These are phyloP conservation scores for Calocybe gambosa DNA, from an alignment of 1,284 basidiomycete species.

Conservation along the genomic window DNA sequence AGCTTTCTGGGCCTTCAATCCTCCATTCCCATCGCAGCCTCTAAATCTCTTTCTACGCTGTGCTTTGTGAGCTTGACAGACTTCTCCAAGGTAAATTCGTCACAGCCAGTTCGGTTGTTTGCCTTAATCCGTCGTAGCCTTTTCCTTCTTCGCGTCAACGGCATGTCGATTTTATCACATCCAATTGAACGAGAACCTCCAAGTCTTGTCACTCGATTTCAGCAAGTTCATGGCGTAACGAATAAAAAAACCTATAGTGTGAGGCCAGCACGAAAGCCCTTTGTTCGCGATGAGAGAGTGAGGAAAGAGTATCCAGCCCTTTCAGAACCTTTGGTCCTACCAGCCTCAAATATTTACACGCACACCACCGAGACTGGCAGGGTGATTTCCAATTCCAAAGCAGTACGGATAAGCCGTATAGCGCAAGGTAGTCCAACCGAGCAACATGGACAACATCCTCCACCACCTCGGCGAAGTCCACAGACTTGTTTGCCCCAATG, in stretches of 20 bases:
- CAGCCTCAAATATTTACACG: conserved; percentile 8
- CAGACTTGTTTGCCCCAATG: conserved; percentile 27
- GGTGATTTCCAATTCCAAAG: conserved; percentile 25
- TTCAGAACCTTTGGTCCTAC: conserved; percentile 20
- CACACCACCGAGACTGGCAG: conserved; percentile 23
- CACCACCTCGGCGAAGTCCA: conserved; percentile 25
- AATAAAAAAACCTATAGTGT: conserved; percentile 58
- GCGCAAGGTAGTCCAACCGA: conserved; percentile 31
- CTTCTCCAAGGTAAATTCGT: conserved; percentile 16
- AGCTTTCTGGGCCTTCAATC: neutral
- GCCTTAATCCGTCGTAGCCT: no score
- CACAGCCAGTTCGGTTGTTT: no score
- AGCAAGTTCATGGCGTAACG: conserved; percentile 54
- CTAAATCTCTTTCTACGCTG: neutral
- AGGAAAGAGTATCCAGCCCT: conserved; percentile 22
- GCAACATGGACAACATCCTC: conserved; percentile 22
- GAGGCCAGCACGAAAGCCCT: conserved; percentile 41
- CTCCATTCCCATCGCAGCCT: conserved; percentile 11
- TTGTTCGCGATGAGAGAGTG: conserved; percentile 42
- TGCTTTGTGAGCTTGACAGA: conserved; percentile 6
- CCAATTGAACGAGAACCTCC: conserved; percentile 24
- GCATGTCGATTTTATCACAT: conserved; percentile 6
- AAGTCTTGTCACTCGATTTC: conserved; percentile 47
- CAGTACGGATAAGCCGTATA: conserved; percentile 27
- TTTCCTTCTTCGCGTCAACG: conserved; percentile 17